Evolutionary conservation across 805 yeast genomes (phyloP).

Genomic region (Candida chilensis): DNA sequence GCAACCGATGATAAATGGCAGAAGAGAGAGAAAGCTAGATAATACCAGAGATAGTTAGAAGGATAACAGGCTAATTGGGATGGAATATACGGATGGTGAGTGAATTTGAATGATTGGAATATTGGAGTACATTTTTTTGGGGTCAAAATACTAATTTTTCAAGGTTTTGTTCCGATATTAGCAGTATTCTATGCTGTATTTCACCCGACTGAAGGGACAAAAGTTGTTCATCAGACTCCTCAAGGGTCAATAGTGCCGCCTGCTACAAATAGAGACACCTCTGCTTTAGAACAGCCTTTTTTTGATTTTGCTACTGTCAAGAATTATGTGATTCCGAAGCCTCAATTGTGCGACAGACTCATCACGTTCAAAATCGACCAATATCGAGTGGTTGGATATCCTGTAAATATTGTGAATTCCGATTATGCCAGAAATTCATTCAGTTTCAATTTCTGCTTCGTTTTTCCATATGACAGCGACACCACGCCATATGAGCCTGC

Average conservation of each 20-base stretch:
- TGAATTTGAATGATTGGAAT: too few relatives aligned
- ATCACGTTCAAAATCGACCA: conserved; percentile 65
- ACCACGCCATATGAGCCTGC: conserved; percentile 83
- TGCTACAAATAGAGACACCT: conserved; percentile 13
- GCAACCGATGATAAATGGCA: too few relatives aligned
- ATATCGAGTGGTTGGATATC: conserved; percentile 76
- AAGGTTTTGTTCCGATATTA: conserved; percentile 81
- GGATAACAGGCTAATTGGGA: too few relatives aligned
- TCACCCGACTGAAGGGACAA: conserved; percentile 94
- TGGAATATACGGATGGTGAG: too few relatives aligned
- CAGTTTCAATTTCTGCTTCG: conserved; percentile 88
- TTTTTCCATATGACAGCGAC: conserved; percentile 75
- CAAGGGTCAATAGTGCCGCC: conserved; percentile 50
- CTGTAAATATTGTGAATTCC: conserved; percentile 69
- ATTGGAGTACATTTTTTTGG: too few relatives aligned
- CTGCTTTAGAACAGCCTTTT: conserved; percentile 28
- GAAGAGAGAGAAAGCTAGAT: too few relatives aligned
- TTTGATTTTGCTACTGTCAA: conserved; percentile 81
- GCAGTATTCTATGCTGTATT: conserved; percentile 87
- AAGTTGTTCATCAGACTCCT: conserved; percentile 87
- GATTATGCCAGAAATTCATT: conserved; percentile 86
- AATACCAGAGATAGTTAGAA: too few relatives aligned
- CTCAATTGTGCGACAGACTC: conserved; percentile 77
- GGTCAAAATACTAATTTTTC: too few relatives aligned
- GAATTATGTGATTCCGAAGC: conserved; percentile 90